A percentile compares a stretch with the other conserved stretches of the same genome.
Evolutionary conservation across 2,329 filamentous ascomycete genomes (phyloP).

Genomic region (Colletotrichum spinosum): DNA sequence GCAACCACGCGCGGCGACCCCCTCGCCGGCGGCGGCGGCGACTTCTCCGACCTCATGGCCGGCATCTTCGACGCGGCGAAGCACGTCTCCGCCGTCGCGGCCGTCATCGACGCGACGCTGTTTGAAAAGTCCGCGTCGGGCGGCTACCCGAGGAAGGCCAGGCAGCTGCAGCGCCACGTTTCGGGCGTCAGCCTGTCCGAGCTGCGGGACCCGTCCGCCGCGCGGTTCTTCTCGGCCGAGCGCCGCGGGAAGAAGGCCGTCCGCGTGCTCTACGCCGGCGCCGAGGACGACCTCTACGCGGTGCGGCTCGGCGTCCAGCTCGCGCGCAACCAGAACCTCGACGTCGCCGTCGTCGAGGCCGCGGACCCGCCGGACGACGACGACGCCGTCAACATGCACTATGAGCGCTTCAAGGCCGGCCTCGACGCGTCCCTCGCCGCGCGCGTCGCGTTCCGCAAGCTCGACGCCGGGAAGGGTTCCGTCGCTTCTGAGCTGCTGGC

Average conservation of each 20-base stretch:
- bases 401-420: background rate
- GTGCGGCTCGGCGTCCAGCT: constrained; percentile 5
- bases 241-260: constrained; percentile 8
- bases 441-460: background rate
- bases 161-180: background rate
- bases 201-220: constrained; percentile 22
- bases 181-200: constrained; percentile 12
- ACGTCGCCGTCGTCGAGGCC: constrained; percentile 8
- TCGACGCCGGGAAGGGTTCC: background rate
- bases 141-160: background rate
- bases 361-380: background rate
- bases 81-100: constrained; percentile 12
- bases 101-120: constrained; percentile 19
- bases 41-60: constrained; percentile 10
- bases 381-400: constrained; percentile 17
- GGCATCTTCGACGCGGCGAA: constrained; percentile 10
- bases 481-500: background rate
- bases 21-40: constrained; percentile 1
- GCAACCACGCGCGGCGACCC: constrained; percentile 14
- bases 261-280: constrained; percentile 3
- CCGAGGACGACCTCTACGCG: constrained; percentile 3
- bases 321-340: constrained; percentile 14
- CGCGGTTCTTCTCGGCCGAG: constrained; percentile 16
- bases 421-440: background rate
- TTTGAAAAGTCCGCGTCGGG: constrained; percentile 5